Base-by-base conservation (phyloP, 306 rosid species). In the Gynostemma pentaphyllum region DNA sequence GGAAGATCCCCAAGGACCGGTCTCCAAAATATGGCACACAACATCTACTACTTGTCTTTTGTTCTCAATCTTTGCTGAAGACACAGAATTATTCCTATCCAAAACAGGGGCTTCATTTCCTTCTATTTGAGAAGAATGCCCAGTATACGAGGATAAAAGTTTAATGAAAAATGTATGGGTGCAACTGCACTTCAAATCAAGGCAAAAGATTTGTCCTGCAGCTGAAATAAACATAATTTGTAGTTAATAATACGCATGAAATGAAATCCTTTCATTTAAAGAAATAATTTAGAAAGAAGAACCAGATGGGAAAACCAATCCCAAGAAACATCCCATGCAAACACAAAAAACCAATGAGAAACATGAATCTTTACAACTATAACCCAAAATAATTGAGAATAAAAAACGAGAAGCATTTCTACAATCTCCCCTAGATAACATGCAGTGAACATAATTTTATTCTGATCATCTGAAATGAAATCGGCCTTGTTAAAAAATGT, bases 1-100 rank as follows among this genome's bases (percentile, higher is more conserved):
- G 14, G 75, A 48, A 41, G 85, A 85, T 67, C 84, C 95, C 95
- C 89, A 83, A 36, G 86, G 75, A 74, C 77, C 70, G 45, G 76
- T 15, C 48, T 81, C 98, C 85, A 92, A 75, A 5, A 84, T 74
- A 51, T 37, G 80, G 71, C 95, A 88, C 23, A 79, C 80, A 64
- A 82, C 82, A 69, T 80, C 74, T 36, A 86, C 85, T 45, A 68
- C 49, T 14, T 66, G 84, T 66, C 82, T 79, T 59, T 65, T 70
- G 56, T 65, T 72, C 49, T 76, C 80, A 28, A 36, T 39, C 72
- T 74, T 85, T 61, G 61, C 27, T 30, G 75, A 60, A 62, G 48
- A 51, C 27, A 74, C 75, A 39, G 57, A 51, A 67, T 60, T 36
- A 28, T 57, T 51, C 22, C 71, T 66, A 55, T 75, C 76, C 39